These are phyloP conservation scores for Dactylorhiza incarnata DNA, from an alignment of 106 monocot species.

Conservation along the genomic window DNA sequence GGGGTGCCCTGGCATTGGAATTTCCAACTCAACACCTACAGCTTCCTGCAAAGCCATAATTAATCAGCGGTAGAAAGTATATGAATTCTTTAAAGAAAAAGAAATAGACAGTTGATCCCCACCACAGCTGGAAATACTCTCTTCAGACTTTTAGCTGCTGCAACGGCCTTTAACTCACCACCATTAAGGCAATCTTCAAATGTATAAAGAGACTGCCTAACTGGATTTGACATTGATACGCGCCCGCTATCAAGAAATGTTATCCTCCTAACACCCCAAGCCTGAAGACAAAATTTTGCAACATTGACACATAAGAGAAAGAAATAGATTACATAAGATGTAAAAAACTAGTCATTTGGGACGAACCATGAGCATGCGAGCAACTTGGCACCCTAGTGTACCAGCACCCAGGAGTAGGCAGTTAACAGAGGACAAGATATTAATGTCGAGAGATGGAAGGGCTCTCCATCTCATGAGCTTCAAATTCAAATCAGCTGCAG, in stretches of 20 bases:
- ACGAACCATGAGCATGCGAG: conserved; percentile 93
- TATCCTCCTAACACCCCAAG: conserved; percentile 93
- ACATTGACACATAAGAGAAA: background rate
- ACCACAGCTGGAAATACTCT: conserved; percentile 80
- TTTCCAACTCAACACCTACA: conserved; percentile 63
- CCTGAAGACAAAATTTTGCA: conserved; percentile 36
- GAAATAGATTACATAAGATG: background rate
- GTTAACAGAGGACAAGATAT: conserved; percentile 40
- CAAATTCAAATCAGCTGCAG: conserved; percentile 91
- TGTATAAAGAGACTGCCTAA: conserved; percentile 84
- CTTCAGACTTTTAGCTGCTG: conserved; percentile 66
- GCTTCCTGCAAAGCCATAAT: conserved; percentile 42
- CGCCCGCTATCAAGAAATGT: conserved; percentile 77
- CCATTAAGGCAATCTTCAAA: conserved; percentile 80
- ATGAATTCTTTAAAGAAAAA: conserved; percentile 5
- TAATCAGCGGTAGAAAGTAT: conserved; percentile 4
- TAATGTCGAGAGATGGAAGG: conserved; percentile 59
- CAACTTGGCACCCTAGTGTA: conserved; percentile 97
- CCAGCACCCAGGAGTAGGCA: conserved; percentile 92
- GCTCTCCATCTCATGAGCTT: conserved; percentile 98
- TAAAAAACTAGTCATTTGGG: background rate
- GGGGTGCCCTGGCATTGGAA: conserved; percentile 98
- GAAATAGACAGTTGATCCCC: background rate
- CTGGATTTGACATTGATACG: conserved; percentile 90
- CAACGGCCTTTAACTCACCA: conserved; percentile 69